Conservation (phyloP, 345 rosid species). For the Clarkia xantiana region DNA sequence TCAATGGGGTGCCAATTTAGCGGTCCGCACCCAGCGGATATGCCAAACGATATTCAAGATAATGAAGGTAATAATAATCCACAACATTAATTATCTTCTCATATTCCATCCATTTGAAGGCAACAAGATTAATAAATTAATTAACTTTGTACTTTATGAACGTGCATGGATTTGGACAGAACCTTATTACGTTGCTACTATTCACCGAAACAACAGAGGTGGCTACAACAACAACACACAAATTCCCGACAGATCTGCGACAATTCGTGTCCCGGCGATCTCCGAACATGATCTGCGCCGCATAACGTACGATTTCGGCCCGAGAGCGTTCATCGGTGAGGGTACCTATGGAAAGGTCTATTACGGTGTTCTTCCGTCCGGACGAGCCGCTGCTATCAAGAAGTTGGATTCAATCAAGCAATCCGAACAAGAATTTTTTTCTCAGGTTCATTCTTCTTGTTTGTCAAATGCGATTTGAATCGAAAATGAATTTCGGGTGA, state of each 20-base stretch:
- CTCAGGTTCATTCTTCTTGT: background rate
- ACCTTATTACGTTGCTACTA: no score
- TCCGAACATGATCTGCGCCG: background rate
- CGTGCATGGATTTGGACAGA: no score
- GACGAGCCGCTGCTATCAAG: conserved; percentile 7
- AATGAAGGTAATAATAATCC: no score
- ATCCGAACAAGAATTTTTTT: conserved; percentile 4
- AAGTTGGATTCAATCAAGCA: conserved; percentile 12
- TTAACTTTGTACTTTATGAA: no score
- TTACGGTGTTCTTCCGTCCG: conserved; percentile 8
- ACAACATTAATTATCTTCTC: no score
- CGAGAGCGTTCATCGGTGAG: conserved; percentile 4
- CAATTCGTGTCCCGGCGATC: background rate
- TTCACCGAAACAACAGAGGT: background rate
- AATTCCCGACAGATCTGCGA: no score
- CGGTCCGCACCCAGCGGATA: no score
- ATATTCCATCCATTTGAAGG: no score
- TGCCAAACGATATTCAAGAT: no score
- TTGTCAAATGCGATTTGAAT: background rate
- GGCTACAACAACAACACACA: background rate
- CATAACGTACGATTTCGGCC: conserved; percentile 4
- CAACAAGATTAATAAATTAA: no score
- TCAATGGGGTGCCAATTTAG: no score
- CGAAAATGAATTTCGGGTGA: no score
- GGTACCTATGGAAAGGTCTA: conserved; percentile 11